phyloP scores from a whole-genome alignment of 768 basidiomycete species.

The Paxillus rubicundulus region DNA sequence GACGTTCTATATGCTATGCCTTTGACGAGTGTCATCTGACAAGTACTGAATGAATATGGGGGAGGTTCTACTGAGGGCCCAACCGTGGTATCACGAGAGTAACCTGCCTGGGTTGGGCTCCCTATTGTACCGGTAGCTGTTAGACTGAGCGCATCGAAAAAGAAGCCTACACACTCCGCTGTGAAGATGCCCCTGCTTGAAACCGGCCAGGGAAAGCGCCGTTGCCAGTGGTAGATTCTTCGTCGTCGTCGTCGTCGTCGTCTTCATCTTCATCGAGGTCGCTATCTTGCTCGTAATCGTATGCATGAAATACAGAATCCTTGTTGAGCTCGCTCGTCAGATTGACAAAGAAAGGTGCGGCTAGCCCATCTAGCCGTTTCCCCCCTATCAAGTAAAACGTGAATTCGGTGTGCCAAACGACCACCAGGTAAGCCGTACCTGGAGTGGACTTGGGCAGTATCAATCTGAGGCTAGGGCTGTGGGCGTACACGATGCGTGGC shows the following conservation, averaged over 20 bases:
- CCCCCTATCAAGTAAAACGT: conserved; percentile 1
- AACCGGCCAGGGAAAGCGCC: background rate
- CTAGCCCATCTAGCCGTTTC: conserved; percentile 2
- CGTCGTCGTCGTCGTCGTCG: background rate
- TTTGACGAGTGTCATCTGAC: conserved; percentile 28
- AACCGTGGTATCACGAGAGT: background rate
- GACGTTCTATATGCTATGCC: conserved; percentile 29
- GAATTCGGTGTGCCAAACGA: background rate
- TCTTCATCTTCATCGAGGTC: conserved; percentile 29
- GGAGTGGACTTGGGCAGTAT: conserved; percentile 14
- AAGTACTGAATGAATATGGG: conserved; percentile 20
- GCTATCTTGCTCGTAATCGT: conserved; percentile 29
- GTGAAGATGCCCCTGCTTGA: conserved; percentile 2
- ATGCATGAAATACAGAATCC: conserved; percentile 24
- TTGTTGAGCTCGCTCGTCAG: conserved; percentile 20
- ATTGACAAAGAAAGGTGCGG: conserved; percentile 17
- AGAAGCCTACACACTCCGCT: background rate
- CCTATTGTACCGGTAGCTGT: background rate
- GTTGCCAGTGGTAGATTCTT: too few relatives aligned
- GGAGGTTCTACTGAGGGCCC: conserved; percentile 10
- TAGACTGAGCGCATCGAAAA: background rate
- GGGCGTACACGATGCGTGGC: conserved; percentile 27
- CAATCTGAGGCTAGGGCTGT: conserved; percentile 14
- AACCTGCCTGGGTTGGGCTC: background rate
- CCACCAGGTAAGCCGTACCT: background rate